Evolutionary conservation across 2,329 filamentous ascomycete genomes (phyloP), one percentile per base, ranked within the genome.

Genomic region (Aspergillus jensenii): DNA sequence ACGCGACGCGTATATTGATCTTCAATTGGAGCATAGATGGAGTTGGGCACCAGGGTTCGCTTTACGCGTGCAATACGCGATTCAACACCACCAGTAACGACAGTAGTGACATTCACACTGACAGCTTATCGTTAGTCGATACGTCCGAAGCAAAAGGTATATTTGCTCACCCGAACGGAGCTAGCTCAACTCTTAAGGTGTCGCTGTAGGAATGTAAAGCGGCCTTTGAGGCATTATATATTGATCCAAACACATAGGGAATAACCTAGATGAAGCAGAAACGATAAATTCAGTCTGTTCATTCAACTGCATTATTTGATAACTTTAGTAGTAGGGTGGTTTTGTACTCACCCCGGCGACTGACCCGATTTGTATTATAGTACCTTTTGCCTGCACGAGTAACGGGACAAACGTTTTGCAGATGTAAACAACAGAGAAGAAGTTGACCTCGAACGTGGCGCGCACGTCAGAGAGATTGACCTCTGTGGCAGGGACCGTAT

Each of bases 51-150:
- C 8, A 87, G 67, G 4, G 71, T 68, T 25, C 83, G 76, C 14
- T 82, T 69, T 5, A 73, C 77, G n/a, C 84, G 77, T 3, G 82
- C 81, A 63, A 87, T 85, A 33, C 82, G 82, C 43, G 79, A 82
- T 67, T 82, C 80, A 33, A 87, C 84, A 9, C 85, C 84, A 9
- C 85, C 85, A 1, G 85, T 87, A 6, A 87, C 76, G 31, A 83
- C 74, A 3, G 82, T 80, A 56, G 79, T 80, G 37, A 85, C 79
- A 40, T 78, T 75, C 59, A 83, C 79, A 12, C 78, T 80, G 45
- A 40, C 21, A 19, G n/a, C 5, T 53, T 48, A 37, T 23, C 23
- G 27, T 59, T 46, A 63, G 35, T 31, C 21, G 39, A 12, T 7
- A 7, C 6, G 8, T 2, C 15, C 7, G 19, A 25, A 19, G 25